Percentiles rank a stretch among this genome's conserved stretches.
These are phyloP conservation scores for Aethionema arabicum DNA, from an alignment of 345 rosid species.

Conservation along the genomic window DNA sequence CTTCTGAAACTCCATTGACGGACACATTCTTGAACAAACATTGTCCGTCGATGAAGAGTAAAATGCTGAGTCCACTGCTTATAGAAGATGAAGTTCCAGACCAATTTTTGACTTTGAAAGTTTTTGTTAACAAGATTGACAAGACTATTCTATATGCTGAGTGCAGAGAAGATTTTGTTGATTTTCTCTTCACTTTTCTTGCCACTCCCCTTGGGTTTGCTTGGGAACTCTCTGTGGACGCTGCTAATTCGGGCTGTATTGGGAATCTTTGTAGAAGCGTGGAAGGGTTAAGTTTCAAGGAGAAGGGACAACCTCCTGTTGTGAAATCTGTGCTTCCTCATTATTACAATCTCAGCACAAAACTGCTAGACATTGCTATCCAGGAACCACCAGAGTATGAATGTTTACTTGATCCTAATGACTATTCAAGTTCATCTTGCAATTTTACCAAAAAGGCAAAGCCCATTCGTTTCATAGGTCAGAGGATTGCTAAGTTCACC, in stretches of 20 bases:
- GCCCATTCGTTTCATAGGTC: not conserved
- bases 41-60: not conserved
- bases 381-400: constrained; percentile 6
- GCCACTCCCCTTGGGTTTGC: constrained; percentile 27
- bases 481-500: not conserved
- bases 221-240: constrained; percentile 7
- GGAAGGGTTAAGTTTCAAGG: constrained; percentile 3
- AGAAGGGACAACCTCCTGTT: not conserved
- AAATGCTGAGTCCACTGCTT: not conserved
- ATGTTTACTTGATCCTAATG: not conserved
- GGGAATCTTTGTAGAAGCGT: constrained; percentile 21
- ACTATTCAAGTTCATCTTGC: not conserved
- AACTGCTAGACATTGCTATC: not conserved
- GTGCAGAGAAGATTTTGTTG: constrained; percentile 28
- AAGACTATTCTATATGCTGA: constrained; percentile 17
- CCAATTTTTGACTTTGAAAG: not conserved
- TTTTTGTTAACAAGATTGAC: constrained; percentile 10
- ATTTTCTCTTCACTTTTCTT: constrained; percentile 29
- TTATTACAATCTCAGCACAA: not conserved
- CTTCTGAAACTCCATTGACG: constrained; percentile 28
- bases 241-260: not conserved
- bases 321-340: constrained; percentile 15
- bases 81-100: not conserved
- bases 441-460: not conserved
- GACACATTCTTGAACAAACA: constrained; percentile 27